Evolutionary conservation across 768 basidiomycete species (phyloP), one percentile per base, ranked within the genome.

Genomic region (Auriculariales sp.): DNA sequence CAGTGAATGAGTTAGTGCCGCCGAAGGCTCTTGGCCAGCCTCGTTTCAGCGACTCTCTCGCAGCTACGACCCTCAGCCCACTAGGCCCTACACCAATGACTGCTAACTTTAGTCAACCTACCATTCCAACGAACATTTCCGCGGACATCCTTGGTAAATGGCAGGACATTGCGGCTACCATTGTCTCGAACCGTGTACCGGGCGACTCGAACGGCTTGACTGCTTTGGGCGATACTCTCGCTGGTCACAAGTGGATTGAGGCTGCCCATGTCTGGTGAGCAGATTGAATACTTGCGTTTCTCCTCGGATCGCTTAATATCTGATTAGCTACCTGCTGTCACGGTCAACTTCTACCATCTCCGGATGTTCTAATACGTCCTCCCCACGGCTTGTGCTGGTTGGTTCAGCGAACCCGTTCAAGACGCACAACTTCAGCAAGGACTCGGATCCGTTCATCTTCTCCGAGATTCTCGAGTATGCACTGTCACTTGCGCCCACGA

Each of bases 391-490:
- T 27, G 70, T 77, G 4, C 68, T 97, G 24, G 60, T 92, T 33
- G 89, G 90, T n/a, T 73, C 76, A 17, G 77, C 70, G 52, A 77
- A 67, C 59, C 83, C 81, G 4, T 69, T 66, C 46, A 59, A 59
- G 29, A 65, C 61, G 32, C 71, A 77, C 0, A 69, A 64, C 48
- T 79, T 78, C 59, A 65, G 69, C 59, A 77, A 73, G 60, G 79
- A 91, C 58, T 65, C 72, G 2, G 92, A 95, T 59, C 67, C 83
- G 2, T 68, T 91, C 46, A 77, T 93, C 52, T 76, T 95, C 55
- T 81, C 91, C 2, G 95, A 99, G 66, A 81, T 95, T 45, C 68
- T 81, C 12, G 95, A 99, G 66, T 98, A 90, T 62, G 93, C 89
- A 0, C 59, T 91, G 39, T 88, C 88, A 4, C 66, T 94, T 32